Conservation (phyloP, 1,284 basidiomycete genomes). For the Cutaneotrichosporon sp. region DNA sequence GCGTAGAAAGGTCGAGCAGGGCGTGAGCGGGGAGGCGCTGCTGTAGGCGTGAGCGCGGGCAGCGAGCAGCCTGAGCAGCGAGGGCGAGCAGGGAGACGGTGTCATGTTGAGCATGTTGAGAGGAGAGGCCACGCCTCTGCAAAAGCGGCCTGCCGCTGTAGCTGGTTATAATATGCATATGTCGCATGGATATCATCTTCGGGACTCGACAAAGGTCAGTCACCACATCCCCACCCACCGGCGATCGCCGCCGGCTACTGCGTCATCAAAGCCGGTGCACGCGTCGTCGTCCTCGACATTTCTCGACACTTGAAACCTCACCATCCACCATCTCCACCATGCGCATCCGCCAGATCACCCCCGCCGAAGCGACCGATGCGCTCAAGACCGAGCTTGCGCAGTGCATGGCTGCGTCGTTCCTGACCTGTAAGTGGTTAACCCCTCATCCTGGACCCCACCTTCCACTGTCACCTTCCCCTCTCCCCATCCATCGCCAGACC, state of each 20-base stretch:
- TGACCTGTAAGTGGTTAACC: slow-evolving; percentile 5
- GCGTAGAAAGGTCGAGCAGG: slow-evolving; percentile 35
- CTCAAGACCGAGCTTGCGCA: background rate
- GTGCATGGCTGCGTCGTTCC: background rate
- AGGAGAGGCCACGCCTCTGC: background rate
- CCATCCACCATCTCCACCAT: background rate
- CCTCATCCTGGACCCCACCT: background rate
- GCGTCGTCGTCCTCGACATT: background rate
- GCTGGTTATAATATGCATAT: slow-evolving; percentile 3
- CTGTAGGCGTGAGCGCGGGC: slow-evolving; percentile 16
- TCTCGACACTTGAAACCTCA: too few species aligned
- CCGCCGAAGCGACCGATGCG: background rate
- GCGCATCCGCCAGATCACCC: background rate
- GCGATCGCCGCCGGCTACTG: too few species aligned
- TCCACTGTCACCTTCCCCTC: too few species aligned
- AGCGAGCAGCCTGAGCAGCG: too few species aligned
- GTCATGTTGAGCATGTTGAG: background rate
- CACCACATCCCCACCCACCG: too few species aligned
- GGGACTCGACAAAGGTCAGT: too few species aligned
- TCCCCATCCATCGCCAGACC: too few species aligned
- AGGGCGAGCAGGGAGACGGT: background rate
- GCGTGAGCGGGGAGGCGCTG: slow-evolving; percentile 36
- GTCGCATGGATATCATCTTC: background rate
- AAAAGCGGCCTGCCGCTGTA: background rate
- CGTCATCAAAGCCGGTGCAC: too few species aligned